Evolutionary conservation across 768 basidiomycete species (phyloP), one percentile per base, ranked within the genome.

Genomic region (Mycena capillaripes): DNA sequence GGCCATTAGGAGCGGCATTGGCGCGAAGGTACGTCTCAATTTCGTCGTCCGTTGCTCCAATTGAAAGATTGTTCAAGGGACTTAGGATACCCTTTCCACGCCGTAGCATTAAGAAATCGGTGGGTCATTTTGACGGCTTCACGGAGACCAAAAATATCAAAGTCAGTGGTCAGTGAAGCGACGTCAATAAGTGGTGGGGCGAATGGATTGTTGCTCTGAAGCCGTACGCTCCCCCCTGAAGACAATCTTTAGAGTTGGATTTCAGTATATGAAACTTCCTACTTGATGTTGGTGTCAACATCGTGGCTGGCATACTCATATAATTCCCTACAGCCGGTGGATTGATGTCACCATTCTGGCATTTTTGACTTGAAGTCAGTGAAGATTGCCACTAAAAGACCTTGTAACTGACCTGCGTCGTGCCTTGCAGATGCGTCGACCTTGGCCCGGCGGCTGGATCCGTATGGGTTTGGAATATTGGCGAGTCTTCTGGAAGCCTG

Each of bases 101-200:
- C 75, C 7, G 60, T 52, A 2, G 75, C 77, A n/a, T 60, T 27
- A 19, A 79, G 48, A 58, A 83, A 81, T 17, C 66, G 56, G 38
- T 75, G 72, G 0, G 74, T 78, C 42, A 74, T 72, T 57, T 78
- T 77, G 36, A 83, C 71, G 10, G 77, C 76, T 59, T 79, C 71
- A 10, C 66, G 69, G 58, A 80, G 75, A 32, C 66, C 76, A 19
- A 70, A 55, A 30, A 78, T 67, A 60, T 80, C 80, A 57, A 75
- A 76, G n/a, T 71, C 66, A 2, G 75, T 75, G 52, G 52, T 75
- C 21, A 84, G 80, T 78, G 87, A 85, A 48, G 82, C 83, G 6
- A 85, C 84, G 77, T 89, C 82, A 78, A 89, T 87, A 21, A 79
- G 50, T 0, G 44, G 53, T 55, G 14, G 29, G 17, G 53, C 30